A percentile compares a stretch with the other conserved stretches of the same genome.
phyloP scores from a whole-genome alignment of 306 rosid species.

The Clitoria ternatea region DNA sequence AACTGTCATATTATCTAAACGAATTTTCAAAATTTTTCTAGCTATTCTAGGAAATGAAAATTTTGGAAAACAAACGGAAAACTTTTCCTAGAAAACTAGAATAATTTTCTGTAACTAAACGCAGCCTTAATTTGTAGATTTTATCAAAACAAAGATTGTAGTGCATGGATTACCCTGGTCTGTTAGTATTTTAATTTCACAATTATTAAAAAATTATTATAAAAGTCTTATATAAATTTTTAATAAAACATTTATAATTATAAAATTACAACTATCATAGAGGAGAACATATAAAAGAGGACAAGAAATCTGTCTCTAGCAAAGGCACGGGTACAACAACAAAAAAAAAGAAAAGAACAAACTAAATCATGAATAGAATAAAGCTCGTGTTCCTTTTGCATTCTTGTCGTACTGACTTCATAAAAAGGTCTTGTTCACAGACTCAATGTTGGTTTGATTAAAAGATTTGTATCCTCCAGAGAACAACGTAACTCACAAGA shows the following conservation, averaged over 20 bases:
- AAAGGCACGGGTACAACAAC: background rate
- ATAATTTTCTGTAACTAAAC: no score
- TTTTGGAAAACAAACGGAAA: no score
- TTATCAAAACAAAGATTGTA: background rate
- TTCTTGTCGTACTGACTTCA: background rate
- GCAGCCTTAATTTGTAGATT: background rate
- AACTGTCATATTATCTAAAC: no score
- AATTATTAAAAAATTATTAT: background rate
- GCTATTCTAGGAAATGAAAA: no score
- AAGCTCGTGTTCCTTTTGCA: background rate
- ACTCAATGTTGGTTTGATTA: background rate
- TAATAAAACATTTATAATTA: background rate
- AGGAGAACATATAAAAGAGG: background rate
- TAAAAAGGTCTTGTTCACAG: background rate
- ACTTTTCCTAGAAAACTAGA: no score
- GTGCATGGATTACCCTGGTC: background rate
- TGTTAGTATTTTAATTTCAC: background rate
- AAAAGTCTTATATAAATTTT: background rate
- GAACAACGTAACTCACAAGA: background rate
- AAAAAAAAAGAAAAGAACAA: background rate
- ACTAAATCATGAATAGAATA: background rate
- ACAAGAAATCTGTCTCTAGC: background rate
- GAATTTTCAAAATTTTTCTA: no score
- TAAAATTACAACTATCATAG: background rate
- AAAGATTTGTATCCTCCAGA: background rate